Base-by-base conservation (phyloP, 345 rosid genomes). In the Citrus glauca region DNA sequence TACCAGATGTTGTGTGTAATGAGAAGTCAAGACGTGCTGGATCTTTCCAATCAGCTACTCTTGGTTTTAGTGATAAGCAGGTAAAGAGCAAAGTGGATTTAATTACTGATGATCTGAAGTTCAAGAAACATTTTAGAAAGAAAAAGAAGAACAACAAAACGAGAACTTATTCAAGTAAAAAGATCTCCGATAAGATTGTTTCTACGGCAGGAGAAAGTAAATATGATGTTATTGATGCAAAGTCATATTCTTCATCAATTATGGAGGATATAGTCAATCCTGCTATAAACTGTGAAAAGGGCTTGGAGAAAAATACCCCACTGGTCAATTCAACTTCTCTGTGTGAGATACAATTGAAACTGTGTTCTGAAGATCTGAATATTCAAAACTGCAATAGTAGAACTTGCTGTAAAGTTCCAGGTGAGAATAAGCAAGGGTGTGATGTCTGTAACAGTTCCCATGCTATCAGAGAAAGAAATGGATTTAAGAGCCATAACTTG, bases 141-240 rank as follows among this genome's bases (percentile, higher is more conserved):
- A 66, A 48, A 22, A 74, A 68, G 75, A 79, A 68, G 45, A 77
- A 77, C 28, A 77, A 77, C 28, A 25, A 40, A 37, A 77, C 5
- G 69, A 60, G 70, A 66, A 32, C 69, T 4, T 40, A 60, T 45
- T 77, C 74, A 69, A 69, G 32, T 27, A 28, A 69, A 45, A 24
- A 69, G 32, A 35, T 59, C 60, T 27, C 69, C 1, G 7, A 69
- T 37, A 40, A 57, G 19, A 40, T 59, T 69, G 42, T 59, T 59
- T 69, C 62, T 60, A 59, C n/a, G 69, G 45, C 27, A 59, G 62
- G 20, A 32, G 68, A 30, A 40, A 68, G 68, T 66, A 57, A 77
- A 68, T 2, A 6, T 59, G 66, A 65, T 57, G 22, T 38, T 27
- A 61, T 13, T 68, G 71, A 37, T 67, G 73, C 72, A 55, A n/a